phyloP scores from a whole-genome alignment of 257 asterid genomes.

The Datura wrightii region DNA sequence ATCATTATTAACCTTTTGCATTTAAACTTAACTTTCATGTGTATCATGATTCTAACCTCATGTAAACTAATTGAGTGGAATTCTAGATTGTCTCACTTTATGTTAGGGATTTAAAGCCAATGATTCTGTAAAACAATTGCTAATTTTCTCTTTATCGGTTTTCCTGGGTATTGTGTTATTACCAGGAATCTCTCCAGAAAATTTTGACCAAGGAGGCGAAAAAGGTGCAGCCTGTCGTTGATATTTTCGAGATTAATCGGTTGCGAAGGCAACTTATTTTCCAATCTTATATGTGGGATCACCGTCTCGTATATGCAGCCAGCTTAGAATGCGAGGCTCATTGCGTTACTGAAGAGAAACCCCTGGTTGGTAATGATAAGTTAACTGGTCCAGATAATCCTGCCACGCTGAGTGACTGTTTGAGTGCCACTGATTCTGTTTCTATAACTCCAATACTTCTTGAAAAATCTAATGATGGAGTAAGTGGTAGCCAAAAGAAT shows the following conservation, averaged over 20 bases:
- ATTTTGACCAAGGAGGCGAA: slow-evolving; percentile 59
- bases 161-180: slow-evolving; percentile 35
- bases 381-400: slow-evolving; percentile 42
- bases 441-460: slow-evolving; percentile 43
- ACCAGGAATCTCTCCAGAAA: slow-evolving; percentile 72
- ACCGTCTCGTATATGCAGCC: slow-evolving; percentile 69
- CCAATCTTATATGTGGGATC: slow-evolving; percentile 93
- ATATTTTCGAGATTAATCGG: slow-evolving; percentile 83
- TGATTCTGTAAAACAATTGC: neutral
- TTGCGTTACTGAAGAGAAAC: slow-evolving; percentile 46
- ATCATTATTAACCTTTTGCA: slow-evolving; percentile 23
- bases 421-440: slow-evolving; percentile 41
- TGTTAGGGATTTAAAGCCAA: slow-evolving; percentile 12
- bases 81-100: neutral
- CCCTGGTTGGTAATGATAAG: slow-evolving; percentile 46
- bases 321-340: slow-evolving; percentile 48
- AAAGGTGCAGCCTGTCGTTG: slow-evolving; percentile 63
- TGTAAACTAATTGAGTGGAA: slow-evolving; percentile 16
- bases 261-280: slow-evolving; percentile 72
- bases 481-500: slow-evolving; percentile 30
- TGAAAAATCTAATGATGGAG: slow-evolving; percentile 43
- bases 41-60: slow-evolving; percentile 29
- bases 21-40: slow-evolving; percentile 1
- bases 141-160: slow-evolving; percentile 37
- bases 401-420: slow-evolving; percentile 33